These are phyloP conservation scores for Scheffersomyces cryptocercus DNA, from an alignment of 1,139 yeast species.

Conservation along the genomic window DNA sequence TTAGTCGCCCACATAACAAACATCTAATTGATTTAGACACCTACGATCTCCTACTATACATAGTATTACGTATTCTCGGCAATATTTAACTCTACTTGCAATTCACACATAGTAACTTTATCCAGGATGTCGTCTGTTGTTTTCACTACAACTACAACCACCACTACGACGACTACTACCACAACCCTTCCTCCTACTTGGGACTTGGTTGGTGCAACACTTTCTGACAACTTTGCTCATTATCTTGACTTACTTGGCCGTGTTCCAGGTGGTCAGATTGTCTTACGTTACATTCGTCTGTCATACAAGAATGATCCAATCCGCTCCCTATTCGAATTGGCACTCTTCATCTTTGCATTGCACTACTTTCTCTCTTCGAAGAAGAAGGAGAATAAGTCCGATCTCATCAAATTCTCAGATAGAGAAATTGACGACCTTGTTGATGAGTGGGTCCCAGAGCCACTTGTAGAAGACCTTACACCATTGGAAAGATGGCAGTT, in stretches of 20 bases:
- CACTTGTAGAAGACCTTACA: conserved; percentile 60
- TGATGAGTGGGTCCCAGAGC: conserved; percentile 90
- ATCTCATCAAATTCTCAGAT: conserved; percentile 61
- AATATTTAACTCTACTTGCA: no score
- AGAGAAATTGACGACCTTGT: conserved; percentile 81
- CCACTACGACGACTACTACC: conserved; percentile 6
- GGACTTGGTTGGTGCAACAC: conserved; percentile 36
- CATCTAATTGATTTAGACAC: no score
- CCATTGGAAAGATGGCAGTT: conserved; percentile 63
- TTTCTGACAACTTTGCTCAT: conserved; percentile 36
- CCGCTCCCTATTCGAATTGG: conserved; percentile 79
- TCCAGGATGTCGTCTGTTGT: conserved; percentile 1
- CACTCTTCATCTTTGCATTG: conserved; percentile 79
- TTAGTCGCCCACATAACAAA: no score
- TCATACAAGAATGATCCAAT: conserved; percentile 94
- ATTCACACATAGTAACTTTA: background rate
- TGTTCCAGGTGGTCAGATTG: conserved; percentile 80
- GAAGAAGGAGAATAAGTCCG: conserved; percentile 75
- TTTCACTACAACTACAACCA: conserved; percentile 3
- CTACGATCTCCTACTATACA: no score
- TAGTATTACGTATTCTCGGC: no score
- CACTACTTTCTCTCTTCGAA: conserved; percentile 82
- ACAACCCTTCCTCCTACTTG: conserved; percentile 35
- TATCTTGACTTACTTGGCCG: conserved; percentile 38
- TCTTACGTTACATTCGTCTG: conserved; percentile 77